Evolutionary conservation across 2,329 filamentous ascomycete species (phyloP).

Genomic region (Aspergillus udagawae): DNA sequence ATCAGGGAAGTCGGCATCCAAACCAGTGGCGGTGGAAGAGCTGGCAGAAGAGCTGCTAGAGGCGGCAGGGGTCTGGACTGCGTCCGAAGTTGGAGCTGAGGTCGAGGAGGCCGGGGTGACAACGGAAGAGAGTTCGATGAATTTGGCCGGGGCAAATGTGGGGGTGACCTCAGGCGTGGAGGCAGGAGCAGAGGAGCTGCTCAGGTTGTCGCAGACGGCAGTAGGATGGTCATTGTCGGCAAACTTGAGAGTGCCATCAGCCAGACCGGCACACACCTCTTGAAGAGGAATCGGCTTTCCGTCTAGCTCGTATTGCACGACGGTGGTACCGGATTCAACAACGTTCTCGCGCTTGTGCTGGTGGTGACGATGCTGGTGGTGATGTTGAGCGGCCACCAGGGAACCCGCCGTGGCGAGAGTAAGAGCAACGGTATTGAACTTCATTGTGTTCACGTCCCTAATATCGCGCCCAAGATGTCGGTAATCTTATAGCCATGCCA

Average conservation of each 20-base stretch:
- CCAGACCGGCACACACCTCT: conserved; percentile 68
- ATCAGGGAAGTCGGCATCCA: conserved; percentile 69
- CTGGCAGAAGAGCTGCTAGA: conserved; percentile 22
- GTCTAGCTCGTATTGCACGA: conserved; percentile 68
- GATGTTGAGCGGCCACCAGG: conserved; percentile 40
- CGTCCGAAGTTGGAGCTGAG: conserved; percentile 13
- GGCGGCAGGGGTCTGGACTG: conserved; percentile 7
- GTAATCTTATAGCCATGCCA: not conserved
- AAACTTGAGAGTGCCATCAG: conserved; percentile 62
- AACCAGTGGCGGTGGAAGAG: conserved; percentile 45
- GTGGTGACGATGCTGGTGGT: conserved; percentile 41
- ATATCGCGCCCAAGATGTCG: not conserved
- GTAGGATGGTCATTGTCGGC: conserved; percentile 59
- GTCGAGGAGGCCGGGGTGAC: conserved; percentile 31
- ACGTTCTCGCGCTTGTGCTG: conserved; percentile 41
- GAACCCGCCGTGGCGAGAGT: conserved; percentile 42
- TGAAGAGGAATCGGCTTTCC: conserved; percentile 42
- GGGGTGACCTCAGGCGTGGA: conserved; percentile 26
- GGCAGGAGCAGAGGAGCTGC: conserved; percentile 32
- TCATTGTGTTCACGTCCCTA: conserved; percentile 30
- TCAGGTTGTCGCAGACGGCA: conserved; percentile 45
- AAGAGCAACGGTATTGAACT: conserved; percentile 37
- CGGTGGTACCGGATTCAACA: conserved; percentile 56
- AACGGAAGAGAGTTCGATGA: conserved; percentile 48
- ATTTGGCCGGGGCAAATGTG: conserved; percentile 42